Evolutionary conservation across 306 rosid genomes (phyloP), one percentile per base, ranked within the genome.

Genomic region (Hylodesmum podocarpum): DNA sequence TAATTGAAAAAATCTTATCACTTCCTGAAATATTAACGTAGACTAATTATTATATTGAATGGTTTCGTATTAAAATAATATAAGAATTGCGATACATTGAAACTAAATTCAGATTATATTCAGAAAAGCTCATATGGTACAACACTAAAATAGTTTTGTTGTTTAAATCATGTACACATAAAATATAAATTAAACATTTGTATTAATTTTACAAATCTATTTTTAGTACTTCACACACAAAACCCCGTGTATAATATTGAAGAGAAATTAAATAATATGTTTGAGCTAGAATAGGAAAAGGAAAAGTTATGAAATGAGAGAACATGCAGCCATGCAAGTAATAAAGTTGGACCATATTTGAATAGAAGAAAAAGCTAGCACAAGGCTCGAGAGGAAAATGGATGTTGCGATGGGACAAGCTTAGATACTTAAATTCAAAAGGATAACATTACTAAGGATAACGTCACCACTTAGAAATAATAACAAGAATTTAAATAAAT

Each of bases 301-400:
- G 18, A 19, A 18, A 3, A 8, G 4, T 2, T 19, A 22, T 10
- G n/a, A 53, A 22, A 22, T 43, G 2, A 21, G 18, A 53, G 21
- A 22, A 18, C 3, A 49, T 50, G 57, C 25, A 50, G 57, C 12
- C 25, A 59, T 31, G 43, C 41, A 58, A 13, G 40, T 29, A 58
- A 5, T 28, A 31, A n/a, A 13, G 66, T 59, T 29, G 40, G 29
- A 72, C 13, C 14, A 79, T 47, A 84, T 62, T 77, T 72, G 79
- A 50, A 63, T 2, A 36, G 57, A 67, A 77, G 55, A 34, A 76
- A 73, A 76, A 73, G 40, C 15, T 50, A 64, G 86, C 91, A n/a
- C 91, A 78, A 80, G 88, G 93, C 93, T 89, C 93, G 91, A 89
- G 93, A 78, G 84, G 57, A 81, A 72, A 59, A 62, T 40, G 61